Evolutionary conservation across 768 basidiomycete species (phyloP), one percentile per base, ranked within the genome.

Genomic region (Podaxis sp.): DNA sequence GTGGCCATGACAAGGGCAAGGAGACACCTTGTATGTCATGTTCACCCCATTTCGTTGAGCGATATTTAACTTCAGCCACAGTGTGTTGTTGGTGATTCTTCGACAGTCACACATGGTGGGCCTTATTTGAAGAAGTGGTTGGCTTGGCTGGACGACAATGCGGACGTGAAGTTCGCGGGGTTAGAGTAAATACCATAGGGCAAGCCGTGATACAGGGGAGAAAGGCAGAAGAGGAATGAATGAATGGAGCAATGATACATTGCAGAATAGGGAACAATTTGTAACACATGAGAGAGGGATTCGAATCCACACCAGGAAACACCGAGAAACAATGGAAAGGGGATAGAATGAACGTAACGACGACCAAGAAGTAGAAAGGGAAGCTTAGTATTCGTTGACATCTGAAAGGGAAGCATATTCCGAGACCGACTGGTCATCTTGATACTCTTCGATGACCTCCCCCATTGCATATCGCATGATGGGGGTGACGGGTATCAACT

Each of bases 31-130:
- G 94, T 95, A 65, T 64, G 88, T 78, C n/a, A 6, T 21, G 25
- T 36, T 58, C 16, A 21, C 16, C 28, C 28, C 7, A 48, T 56
- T 62, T 57, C 50, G 27, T 55, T 32, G 36, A 11, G 9, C 7
- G 18, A 25, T 13, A 36, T 11, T 32, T 44, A 36, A 35, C 32
- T 18, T 37, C 11, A 28, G 62, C 4, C 50, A 16, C 60, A 96
- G 93, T 96, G 94, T 66, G 74, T 99, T 1, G 84, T 99, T 0
- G 97, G 97, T 0, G 97, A 99, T 71, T 95, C 94, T 0, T 89
- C 88, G 1, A 98, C 96, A 0, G 88, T 98, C 2, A 77, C 81
- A 35, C 88, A 95, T 66, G 96, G 96, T 4, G 86, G 91, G 23
- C 68, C 77, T 42, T 98, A 91, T 73, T 73, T 99, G 38, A 93